A percentile compares a stretch with the other conserved stretches of the same genome.
phyloP scores from a whole-genome alignment of 139 green algal genomes.

The Auxenochlorella protothecoides region DNA sequence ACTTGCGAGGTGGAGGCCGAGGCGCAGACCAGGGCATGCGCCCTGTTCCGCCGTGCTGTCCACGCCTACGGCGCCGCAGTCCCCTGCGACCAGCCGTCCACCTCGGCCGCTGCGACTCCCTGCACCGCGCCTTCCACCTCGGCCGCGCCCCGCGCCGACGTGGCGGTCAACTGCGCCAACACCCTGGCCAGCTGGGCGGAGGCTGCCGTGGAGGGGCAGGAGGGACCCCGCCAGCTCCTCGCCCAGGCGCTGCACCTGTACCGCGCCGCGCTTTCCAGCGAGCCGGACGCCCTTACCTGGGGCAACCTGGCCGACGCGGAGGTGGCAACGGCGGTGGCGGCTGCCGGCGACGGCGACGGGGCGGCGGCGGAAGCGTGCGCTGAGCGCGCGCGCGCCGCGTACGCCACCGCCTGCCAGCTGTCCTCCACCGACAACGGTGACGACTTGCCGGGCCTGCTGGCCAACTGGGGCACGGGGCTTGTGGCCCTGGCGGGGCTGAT shows the following conservation, averaged over 20 bases:
- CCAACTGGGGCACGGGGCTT: conserved; percentile 67
- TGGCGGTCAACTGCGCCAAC: conserved; percentile 41
- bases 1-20: conserved; percentile 4
- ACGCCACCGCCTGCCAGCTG: conserved; percentile 21
- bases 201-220: not conserved
- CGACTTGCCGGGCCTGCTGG: conserved; percentile 54
- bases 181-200: conserved; percentile 32
- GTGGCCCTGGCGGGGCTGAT: conserved; percentile 16
- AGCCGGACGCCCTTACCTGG: conserved; percentile 49
- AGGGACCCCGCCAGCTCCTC: conserved; percentile 16
- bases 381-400: conserved; percentile 18
- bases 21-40: conserved; percentile 8
- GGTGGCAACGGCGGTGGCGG: conserved; percentile 28
- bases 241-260: conserved; percentile 29
- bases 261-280: conserved; percentile 25
- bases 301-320: conserved; percentile 55
- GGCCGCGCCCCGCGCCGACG: conserved; percentile 17
- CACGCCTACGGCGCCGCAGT: conserved; percentile 36
- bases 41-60: conserved; percentile 25
- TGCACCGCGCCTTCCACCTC: not conserved
- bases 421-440: conserved; percentile 27
- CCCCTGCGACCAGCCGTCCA: not conserved
- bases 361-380: not conserved
- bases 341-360: not conserved
- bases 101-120: not conserved